Base-by-base conservation (phyloP, 2,329 filamentous ascomycete species). In the Pseudocercospora eumusae region DNA sequence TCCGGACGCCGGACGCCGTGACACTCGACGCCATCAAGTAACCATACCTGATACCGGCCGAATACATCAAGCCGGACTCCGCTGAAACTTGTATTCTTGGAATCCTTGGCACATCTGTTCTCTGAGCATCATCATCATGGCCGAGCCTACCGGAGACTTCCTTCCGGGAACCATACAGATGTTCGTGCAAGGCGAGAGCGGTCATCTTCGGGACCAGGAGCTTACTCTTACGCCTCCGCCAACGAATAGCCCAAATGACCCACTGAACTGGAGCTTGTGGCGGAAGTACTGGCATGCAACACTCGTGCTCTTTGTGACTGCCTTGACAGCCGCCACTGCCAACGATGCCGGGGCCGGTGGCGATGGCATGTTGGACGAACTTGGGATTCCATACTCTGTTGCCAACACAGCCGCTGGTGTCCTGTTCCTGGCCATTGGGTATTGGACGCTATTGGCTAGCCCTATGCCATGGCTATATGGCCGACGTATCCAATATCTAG, bases 401-500 rank as follows among this genome's bases (percentile, higher is more conserved):
- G 83, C 83, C 72, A 85, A 86, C 57, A 83, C 80, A 4, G 83
- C 81, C n/a, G 83, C 83, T 0, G 83, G 83, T 23, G 81, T 86
- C 1, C 70, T 85, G 53, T 85, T 85, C 67, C 69, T 83, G 33
- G 81, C 79, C 2, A 85, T 86, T 57, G 83, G 83, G 4, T 84
- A 83, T 67, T 83, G 81, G 75, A 82, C 81, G 1, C 71, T 85
- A 53, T 75, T 85, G 13, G 78, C 82, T 33, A 82, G 81, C 18
- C 82, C 83, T 0, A 78, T 80, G 20, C 81, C 83, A 1, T 82
- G 81, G 69, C 72, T 85, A 0, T 85, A 85, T 67, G 83, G 83
- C 47, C 79, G 83, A 8, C 78, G 82, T 8, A 77, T 84, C 52
- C 75, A 81, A n/a, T 86, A 85, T 66, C 71, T 86, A 50, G 73